phyloP scores from a whole-genome alignment of 768 basidiomycete genomes.

The Termitomyces titanicus region DNA sequence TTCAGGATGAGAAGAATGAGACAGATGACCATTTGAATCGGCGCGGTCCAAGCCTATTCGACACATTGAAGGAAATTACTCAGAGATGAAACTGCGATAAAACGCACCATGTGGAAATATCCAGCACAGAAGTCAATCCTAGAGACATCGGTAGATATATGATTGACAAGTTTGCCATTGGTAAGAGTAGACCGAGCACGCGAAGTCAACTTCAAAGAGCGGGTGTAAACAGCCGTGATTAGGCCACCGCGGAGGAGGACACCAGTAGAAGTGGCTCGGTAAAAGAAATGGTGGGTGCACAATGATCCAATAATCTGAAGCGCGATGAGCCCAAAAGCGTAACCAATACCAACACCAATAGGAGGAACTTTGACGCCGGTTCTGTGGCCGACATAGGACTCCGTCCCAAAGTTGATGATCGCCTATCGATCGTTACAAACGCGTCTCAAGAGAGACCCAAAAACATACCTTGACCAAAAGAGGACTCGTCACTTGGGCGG shows the following conservation, averaged over 20 bases:
- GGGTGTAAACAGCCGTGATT: conserved; percentile 83
- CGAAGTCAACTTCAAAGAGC: conserved; percentile 71
- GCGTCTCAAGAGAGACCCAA: not conserved
- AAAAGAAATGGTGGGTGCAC: conserved; percentile 81
- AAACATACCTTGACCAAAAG: conserved; percentile 71
- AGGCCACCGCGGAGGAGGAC: conserved; percentile 81
- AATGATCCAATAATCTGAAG: conserved; percentile 68
- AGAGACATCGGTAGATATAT: conserved; percentile 90
- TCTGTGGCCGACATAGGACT: conserved; percentile 52
- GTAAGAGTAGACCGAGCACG: conserved; percentile 77
- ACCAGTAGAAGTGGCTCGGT: conserved; percentile 67
- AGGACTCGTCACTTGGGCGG: conserved; percentile 70
- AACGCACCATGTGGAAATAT: conserved; percentile 67
- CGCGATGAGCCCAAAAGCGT: conserved; percentile 63
- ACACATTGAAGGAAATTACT: not conserved
- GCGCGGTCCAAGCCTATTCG: conserved; percentile 60
- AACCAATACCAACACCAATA: conserved; percentile 64
- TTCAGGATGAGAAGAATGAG: conserved; percentile 70
- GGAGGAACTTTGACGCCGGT: conserved; percentile 32
- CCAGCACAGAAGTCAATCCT: conserved; percentile 85
- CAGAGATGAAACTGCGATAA: not conserved
- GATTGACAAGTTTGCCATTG: conserved; percentile 89
- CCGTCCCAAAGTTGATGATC: conserved; percentile 65
- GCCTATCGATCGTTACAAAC: conserved; percentile 33
- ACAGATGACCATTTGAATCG: conserved; percentile 76